These are phyloP conservation scores for Postia placenta DNA, from an alignment of 768 basidiomycete genomes.

Conservation along the genomic window DNA sequence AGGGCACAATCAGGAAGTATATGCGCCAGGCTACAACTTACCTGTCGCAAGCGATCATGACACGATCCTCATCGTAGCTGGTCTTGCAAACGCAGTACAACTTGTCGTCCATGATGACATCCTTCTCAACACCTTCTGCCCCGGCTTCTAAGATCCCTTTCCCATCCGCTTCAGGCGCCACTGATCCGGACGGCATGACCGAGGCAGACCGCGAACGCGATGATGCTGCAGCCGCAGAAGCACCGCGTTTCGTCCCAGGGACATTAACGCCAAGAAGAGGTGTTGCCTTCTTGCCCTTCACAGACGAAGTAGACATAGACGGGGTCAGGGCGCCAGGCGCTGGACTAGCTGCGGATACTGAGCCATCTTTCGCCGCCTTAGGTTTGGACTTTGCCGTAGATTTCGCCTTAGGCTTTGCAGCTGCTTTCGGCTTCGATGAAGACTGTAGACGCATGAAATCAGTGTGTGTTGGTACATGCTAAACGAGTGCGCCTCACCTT, in stretches of 20 bases:
- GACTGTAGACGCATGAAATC: slow-evolving; percentile 5
- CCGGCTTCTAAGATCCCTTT: slow-evolving; percentile 47
- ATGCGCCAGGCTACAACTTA: slow-evolving; percentile 29
- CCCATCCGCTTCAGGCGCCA: slow-evolving; percentile 35
- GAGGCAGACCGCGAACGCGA: slow-evolving; percentile 66
- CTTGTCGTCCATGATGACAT: slow-evolving; percentile 50
- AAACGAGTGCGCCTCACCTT: slow-evolving; percentile 17
- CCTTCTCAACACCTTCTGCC: slow-evolving; percentile 27
- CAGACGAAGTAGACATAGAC: slow-evolving; percentile 7
- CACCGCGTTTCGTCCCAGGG: slow-evolving; percentile 19
- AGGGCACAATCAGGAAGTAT: neutral
- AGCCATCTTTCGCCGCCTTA: slow-evolving; percentile 15
- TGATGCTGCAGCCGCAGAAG: slow-evolving; percentile 19
- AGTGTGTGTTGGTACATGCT: neutral
- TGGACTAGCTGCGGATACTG: slow-evolving; percentile 7
- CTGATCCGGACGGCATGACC: slow-evolving; percentile 48
- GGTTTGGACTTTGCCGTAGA: slow-evolving; percentile 21
- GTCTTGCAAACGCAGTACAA: slow-evolving; percentile 88
- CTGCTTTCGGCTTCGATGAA: slow-evolving; percentile 15
- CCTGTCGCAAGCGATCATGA: slow-evolving; percentile 95
- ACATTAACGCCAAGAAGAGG: slow-evolving; percentile 18
- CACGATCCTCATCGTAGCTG: slow-evolving; percentile 76
- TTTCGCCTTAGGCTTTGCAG: slow-evolving; percentile 20
- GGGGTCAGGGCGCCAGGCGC: slow-evolving; percentile 8
- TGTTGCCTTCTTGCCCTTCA: slow-evolving; percentile 23